phyloP scores from a whole-genome alignment of 257 asterid genomes.

The Solanum sitiens region DNA sequence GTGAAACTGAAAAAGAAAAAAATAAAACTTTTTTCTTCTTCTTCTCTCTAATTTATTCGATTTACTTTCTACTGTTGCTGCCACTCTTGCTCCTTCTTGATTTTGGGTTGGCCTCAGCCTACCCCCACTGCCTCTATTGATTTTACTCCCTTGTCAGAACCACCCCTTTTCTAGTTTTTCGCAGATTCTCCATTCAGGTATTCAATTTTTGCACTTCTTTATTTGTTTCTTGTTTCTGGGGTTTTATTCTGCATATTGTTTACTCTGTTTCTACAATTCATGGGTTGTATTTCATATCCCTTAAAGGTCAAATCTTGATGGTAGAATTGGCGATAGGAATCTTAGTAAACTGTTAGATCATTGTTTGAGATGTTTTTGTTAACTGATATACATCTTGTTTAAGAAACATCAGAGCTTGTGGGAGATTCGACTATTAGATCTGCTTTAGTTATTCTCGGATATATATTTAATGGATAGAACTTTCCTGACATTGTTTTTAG shows the following conservation, averaged over 20 bases:
- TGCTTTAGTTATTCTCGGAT: background rate
- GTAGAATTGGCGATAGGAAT: background rate
- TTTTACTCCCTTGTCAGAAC: background rate
- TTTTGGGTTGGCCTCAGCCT: background rate
- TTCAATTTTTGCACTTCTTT: background rate
- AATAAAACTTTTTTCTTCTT: background rate
- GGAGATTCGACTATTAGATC: background rate
- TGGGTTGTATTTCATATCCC: background rate
- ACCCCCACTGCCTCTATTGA: background rate
- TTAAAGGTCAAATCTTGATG: background rate
- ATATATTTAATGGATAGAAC: background rate
- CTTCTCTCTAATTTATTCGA: background rate
- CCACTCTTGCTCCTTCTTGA: background rate
- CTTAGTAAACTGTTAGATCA: background rate
- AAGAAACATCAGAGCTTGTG: background rate
- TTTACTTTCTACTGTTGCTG: background rate
- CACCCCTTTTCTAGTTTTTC: background rate
- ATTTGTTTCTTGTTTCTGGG: background rate
- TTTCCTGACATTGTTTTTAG: background rate
- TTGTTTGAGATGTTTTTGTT: background rate
- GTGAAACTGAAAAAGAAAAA: background rate
- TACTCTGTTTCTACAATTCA: background rate
- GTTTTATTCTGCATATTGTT: background rate
- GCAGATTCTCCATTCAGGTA: background rate
- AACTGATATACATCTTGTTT: background rate